These are phyloP conservation scores for Suhomyces vadensis DNA, from an alignment of 805 yeast genomes.

Conservation along the genomic window DNA sequence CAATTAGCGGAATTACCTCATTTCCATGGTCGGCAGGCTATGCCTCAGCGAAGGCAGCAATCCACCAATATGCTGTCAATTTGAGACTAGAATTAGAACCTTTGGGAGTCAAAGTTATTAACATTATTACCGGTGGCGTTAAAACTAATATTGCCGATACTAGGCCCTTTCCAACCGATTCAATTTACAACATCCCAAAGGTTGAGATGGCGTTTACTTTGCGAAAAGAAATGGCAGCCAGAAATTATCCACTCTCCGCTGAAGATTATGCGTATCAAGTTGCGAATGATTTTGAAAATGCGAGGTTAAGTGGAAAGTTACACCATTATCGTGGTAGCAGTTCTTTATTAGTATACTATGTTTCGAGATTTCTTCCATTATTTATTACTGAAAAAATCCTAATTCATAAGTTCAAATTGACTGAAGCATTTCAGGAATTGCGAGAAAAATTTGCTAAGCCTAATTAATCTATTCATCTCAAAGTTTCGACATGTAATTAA, in stretches of 20 bases:
- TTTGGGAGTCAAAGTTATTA: conserved; percentile 68
- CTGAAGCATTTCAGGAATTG: conserved; percentile 24
- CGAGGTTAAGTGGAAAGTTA: conserved; percentile 39
- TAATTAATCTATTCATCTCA: no score
- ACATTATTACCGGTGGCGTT: conserved; percentile 76
- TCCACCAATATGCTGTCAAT: conserved; percentile 66
- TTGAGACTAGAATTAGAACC: conserved; percentile 69
- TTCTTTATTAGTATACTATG: conserved; percentile 33
- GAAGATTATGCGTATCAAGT: conserved; percentile 58
- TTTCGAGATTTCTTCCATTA: conserved; percentile 42
- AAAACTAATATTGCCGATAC: conserved; percentile 68
- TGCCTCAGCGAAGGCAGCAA: conserved; percentile 71
- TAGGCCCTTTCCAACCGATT: conserved; percentile 54
- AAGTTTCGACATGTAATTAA: no score
- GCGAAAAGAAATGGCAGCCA: conserved; percentile 60
- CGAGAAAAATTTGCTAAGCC: no score
- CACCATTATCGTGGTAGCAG: conserved; percentile 58
- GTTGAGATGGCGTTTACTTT: conserved; percentile 48
- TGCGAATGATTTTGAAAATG: conserved; percentile 47
- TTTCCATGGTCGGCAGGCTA: conserved; percentile 73
- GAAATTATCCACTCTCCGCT: conserved; percentile 59
- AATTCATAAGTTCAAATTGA: conserved; percentile 35
- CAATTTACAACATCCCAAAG: conserved; percentile 54
- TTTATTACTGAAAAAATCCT: conserved; percentile 45
- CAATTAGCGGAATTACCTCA: conserved; percentile 62